These are phyloP conservation scores for Tetraselmis striata DNA, from an alignment of 139 green algal species.

Conservation along the genomic window DNA sequence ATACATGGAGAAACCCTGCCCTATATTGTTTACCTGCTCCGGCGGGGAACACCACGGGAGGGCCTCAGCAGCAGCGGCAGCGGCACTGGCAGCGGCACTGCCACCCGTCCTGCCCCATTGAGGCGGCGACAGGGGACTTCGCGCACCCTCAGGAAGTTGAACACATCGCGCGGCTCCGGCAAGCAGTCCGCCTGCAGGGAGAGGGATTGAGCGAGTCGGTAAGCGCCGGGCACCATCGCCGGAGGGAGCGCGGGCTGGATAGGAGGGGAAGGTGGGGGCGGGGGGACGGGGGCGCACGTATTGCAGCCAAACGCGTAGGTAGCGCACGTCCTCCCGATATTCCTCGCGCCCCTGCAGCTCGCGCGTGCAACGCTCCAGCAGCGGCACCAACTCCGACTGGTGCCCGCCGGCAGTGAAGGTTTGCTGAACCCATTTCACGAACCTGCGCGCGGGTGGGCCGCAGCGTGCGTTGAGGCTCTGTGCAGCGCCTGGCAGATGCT, in stretches of 20 bases:
- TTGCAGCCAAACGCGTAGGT: slow-evolving; percentile 89
- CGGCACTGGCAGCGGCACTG: not conserved
- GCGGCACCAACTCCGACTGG: slow-evolving; percentile 67
- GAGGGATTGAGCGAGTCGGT: too few species aligned
- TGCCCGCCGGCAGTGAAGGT: slow-evolving; percentile 48
- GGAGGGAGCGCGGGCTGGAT: too few species aligned
- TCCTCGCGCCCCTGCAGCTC: slow-evolving; percentile 43
- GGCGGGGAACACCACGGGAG: not conserved
- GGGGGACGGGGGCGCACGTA: slow-evolving; percentile 79
- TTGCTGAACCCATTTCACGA: slow-evolving; percentile 86
- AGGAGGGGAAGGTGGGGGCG: too few species aligned
- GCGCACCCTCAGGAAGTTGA: slow-evolving; percentile 64
- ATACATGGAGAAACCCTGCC: slow-evolving; percentile 70
- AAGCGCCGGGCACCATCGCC: too few species aligned
- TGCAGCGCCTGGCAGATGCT: too few species aligned
- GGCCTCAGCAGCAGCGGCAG: not conserved
- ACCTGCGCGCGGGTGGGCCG: slow-evolving; percentile 50
- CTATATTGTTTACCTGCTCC: slow-evolving; percentile 63
- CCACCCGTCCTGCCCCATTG: too few species aligned
- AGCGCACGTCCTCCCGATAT: slow-evolving; percentile 79
- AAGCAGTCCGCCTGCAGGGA: slow-evolving; percentile 67
- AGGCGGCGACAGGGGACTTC: not conserved
- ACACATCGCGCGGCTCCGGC: slow-evolving; percentile 79
- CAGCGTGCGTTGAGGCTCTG: too few species aligned
- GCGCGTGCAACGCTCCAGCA: slow-evolving; percentile 77